phyloP scores from a whole-genome alignment of 768 basidiomycete species.

The Hirschioporus abietinus region DNA sequence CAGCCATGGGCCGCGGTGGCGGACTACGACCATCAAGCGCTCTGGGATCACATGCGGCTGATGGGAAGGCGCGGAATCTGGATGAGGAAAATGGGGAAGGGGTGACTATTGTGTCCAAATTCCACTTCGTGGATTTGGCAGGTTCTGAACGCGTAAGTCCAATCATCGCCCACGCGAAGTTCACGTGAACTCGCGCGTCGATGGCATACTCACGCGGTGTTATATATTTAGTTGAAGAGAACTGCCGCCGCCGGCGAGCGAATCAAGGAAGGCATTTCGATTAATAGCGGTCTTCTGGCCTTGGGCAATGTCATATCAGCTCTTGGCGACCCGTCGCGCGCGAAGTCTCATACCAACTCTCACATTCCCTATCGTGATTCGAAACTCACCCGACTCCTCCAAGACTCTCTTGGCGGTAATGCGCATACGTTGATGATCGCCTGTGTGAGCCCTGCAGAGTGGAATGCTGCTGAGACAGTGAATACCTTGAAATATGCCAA shows the following conservation, averaged over 20 bases:
- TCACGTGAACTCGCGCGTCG: constrained; percentile 2
- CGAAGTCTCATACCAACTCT: constrained; percentile 75
- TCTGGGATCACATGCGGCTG: constrained; percentile 61
- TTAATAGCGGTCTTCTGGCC: constrained; percentile 94
- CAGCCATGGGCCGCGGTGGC: constrained; percentile 66
- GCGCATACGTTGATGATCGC: constrained; percentile 99
- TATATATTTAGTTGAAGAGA: constrained; percentile 69
- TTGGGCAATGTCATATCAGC: constrained; percentile 98
- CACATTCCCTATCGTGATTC: constrained; percentile 98
- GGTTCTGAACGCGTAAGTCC: constrained; percentile 85
- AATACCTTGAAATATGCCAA: constrained; percentile 97
- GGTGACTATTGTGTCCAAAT: constrained; percentile 89
- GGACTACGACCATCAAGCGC: constrained; percentile 73
- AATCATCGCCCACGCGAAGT: constrained; percentile 5
- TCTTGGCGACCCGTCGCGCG: constrained; percentile 86
- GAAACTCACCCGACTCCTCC: constrained; percentile 90
- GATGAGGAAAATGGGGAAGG: constrained; percentile 77
- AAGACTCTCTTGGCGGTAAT: constrained; percentile 97
- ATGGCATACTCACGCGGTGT: constrained; percentile 17
- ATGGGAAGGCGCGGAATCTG: constrained; percentile 31
- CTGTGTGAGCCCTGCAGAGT: constrained; percentile 94
- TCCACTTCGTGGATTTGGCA: constrained; percentile 97
- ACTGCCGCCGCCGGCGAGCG: constrained; percentile 95
- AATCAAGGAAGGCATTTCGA: constrained; percentile 98
- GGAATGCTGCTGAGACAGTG: constrained; percentile 90